Conservation (phyloP, 192 early-diverging fungal species). For the Coemansia sp. region DNA sequence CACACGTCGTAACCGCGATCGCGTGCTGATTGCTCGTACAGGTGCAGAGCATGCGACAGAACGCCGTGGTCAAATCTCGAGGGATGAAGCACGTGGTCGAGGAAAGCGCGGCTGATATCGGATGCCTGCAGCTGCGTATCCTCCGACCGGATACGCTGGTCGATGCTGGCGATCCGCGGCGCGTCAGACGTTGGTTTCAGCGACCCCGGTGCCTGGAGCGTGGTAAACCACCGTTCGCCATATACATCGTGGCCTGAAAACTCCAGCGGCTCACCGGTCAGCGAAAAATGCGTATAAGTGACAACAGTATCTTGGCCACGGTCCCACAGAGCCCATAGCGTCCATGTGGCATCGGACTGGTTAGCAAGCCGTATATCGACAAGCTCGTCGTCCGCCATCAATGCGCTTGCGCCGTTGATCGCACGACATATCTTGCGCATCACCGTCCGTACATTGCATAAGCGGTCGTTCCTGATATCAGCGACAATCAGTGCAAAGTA, state of each 20-base stretch:
- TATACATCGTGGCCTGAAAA: constrained; percentile 38
- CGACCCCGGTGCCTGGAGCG: constrained; percentile 25
- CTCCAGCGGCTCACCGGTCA: constrained; percentile 11
- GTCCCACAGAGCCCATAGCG: constrained; percentile 55
- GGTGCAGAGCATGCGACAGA: constrained; percentile 21
- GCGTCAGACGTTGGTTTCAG: constrained; percentile 31
- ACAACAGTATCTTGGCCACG: constrained; percentile 36
- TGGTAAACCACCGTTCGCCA: constrained; percentile 50
- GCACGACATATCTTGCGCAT: constrained; percentile 52
- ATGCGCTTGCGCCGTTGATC: constrained; percentile 43
- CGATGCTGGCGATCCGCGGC: constrained; percentile 38
- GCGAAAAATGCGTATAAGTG: constrained; percentile 45
- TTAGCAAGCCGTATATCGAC: constrained; percentile 37
- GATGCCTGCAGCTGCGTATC: constrained; percentile 30
- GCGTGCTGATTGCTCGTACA: constrained; percentile 5
- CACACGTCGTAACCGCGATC: neutral
- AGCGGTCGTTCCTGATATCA: constrained; percentile 7
- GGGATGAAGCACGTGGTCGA: constrained; percentile 38
- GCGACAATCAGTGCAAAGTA: constrained; percentile 49
- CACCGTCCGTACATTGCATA: constrained; percentile 30
- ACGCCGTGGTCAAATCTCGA: constrained; percentile 39
- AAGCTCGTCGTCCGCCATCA: constrained; percentile 53
- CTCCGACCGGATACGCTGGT: neutral
- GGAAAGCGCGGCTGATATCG: constrained; percentile 40
- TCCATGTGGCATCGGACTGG: constrained; percentile 10